Conservation (phyloP, 2,329 filamentous ascomycete genomes). For the Alternaria sp. region DNA sequence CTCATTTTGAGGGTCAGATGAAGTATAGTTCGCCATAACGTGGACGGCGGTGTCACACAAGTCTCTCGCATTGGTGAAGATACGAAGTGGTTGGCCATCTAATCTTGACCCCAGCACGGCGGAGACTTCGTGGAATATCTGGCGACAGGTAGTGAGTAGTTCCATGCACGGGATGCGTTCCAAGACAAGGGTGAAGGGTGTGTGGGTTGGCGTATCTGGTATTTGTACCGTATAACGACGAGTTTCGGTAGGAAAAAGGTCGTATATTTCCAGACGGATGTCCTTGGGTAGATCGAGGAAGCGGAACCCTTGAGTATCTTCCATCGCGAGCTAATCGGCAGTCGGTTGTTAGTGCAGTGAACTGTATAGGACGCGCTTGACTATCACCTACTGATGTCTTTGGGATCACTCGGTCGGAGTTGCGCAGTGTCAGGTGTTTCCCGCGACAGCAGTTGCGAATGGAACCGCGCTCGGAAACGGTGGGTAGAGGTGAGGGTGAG, state of each 20-base stretch:
- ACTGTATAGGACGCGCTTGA: background rate
- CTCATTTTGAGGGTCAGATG: too few species aligned
- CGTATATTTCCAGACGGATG: background rate
- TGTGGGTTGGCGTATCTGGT: too few species aligned
- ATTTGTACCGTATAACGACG: background rate
- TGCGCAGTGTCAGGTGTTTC: too few species aligned
- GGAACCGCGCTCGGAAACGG: too few species aligned
- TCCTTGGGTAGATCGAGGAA: background rate
- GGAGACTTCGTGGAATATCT: background rate
- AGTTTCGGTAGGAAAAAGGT: background rate
- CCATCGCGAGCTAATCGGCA: background rate
- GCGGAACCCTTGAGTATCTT: background rate
- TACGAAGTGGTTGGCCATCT: background rate
- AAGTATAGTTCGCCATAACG: too few species aligned
- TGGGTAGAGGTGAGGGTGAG: too few species aligned
- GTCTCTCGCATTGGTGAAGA: background rate
- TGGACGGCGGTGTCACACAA: too few species aligned
- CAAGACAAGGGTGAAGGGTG: too few species aligned
- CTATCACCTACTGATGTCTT: too few species aligned
- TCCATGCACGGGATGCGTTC: background rate
- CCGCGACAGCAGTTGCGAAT: too few species aligned
- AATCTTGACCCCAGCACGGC: background rate
- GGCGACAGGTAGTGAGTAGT: background rate
- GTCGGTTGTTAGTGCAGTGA: background rate
- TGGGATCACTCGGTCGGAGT: too few species aligned